A percentile compares a stretch with the other conserved stretches of the same genome.
Conservation (phyloP, 148 eudicot species). For the Camellia granthamiana region DNA sequence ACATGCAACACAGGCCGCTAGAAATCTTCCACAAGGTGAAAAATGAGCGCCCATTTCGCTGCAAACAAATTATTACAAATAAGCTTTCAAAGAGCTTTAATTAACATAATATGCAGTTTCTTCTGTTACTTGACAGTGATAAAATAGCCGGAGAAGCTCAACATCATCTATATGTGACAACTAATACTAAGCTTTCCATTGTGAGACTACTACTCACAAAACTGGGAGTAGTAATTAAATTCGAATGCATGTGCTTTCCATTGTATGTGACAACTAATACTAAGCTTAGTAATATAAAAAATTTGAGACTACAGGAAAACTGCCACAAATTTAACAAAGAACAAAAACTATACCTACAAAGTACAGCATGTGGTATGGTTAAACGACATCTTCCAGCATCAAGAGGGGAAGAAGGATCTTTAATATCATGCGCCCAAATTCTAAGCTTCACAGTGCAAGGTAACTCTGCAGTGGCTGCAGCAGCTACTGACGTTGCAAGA, state of each 20-base stretch:
- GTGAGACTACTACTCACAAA: background rate
- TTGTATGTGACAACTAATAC: background rate
- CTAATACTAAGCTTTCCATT: background rate
- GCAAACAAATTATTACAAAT: constrained; percentile 27
- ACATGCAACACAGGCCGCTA: constrained; percentile 99
- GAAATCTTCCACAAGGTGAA: constrained; percentile 96
- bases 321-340: constrained; percentile 10
- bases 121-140: background rate
- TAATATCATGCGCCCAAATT: constrained; percentile 84
- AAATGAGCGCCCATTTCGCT: constrained; percentile 99
- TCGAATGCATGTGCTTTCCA: background rate
- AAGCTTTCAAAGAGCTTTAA: constrained; percentile 7
- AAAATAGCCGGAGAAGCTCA: background rate
- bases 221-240: constrained; percentile 3
- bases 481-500: constrained; percentile 82
- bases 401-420: constrained; percentile 75
- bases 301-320: background rate
- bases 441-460: constrained; percentile 98
- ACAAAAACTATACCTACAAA: constrained; percentile 64
- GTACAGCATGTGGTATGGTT: constrained; percentile 93
- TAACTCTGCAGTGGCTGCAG: constrained; percentile 90
- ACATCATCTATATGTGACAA: background rate
- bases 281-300: background rate
- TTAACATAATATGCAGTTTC: background rate
- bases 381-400: constrained; percentile 74